Evolutionary conservation across 306 rosid genomes (phyloP).

Genomic region (Trichosanthes truncata): DNA sequence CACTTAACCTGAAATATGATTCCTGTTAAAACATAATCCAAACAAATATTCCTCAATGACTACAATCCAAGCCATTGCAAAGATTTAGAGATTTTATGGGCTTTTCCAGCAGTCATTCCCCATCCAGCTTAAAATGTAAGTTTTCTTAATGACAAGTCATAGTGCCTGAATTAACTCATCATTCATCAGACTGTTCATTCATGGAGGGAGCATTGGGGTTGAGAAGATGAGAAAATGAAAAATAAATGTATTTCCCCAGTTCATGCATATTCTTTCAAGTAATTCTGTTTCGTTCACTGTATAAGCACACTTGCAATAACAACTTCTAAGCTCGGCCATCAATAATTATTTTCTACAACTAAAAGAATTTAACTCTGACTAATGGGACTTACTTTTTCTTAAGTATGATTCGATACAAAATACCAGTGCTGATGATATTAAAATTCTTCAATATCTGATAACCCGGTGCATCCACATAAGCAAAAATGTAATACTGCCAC

Average conservation of each 20-base stretch:
- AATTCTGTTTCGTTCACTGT: not conserved
- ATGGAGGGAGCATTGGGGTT: not conserved
- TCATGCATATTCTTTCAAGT: not conserved
- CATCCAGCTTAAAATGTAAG: not conserved
- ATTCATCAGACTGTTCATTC: not conserved
- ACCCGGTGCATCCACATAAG: slow-evolving; percentile 94
- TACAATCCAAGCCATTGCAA: not conserved
- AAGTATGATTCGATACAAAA: slow-evolving; percentile 82
- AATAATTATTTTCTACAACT: not conserved
- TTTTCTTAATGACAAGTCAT: not conserved
- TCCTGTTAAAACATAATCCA: slow-evolving; percentile 16
- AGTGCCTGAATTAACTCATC: not conserved
- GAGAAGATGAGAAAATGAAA: not conserved
- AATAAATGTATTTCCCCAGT: not conserved
- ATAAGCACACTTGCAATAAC: not conserved
- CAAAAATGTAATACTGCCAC: slow-evolving; percentile 91
- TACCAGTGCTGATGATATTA: slow-evolving; percentile 85
- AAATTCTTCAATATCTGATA: slow-evolving; percentile 90
- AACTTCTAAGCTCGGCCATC: not conserved
- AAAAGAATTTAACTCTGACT: not conserved
- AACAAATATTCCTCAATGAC: not conserved
- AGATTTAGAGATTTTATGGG: not conserved
- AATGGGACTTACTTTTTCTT: slow-evolving; percentile 49
- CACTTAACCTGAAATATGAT: slow-evolving; percentile 66
- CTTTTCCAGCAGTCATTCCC: not conserved